Base-by-base conservation (phyloP, 208 protist species). In the Perkinsela sp. region DNA sequence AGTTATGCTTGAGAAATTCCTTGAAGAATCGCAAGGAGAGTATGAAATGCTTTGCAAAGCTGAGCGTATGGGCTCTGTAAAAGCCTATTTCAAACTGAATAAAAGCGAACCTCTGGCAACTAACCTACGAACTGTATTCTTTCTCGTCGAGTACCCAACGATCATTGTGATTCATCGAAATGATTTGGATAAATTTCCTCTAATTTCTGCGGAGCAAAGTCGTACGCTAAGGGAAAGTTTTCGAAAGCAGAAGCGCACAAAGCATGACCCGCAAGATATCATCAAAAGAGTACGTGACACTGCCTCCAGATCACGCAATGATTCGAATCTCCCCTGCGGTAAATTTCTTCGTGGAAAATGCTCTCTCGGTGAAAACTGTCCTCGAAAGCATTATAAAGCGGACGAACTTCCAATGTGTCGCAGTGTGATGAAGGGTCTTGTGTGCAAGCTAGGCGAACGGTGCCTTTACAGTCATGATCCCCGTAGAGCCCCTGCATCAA, bases 101-200 rank as follows among this genome's bases (percentile, higher is more conserved):
- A 74, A 77, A 0, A 67, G 73, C 28, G 68, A 77, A 22, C 88
- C 86, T 28, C 72, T 92, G 15, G 82, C 86, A 67, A 82, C 87
- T 48, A 80, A 76, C 40, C 67, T 92, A 32, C 83, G 86, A 28
- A 75, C 72, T 0, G 71, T 92, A 13, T 92, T 87, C 72, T 89
- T 88, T 67, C 75, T 92, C 1, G 89, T 80, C 67, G 86, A 92
- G 77, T 92, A 80, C 68, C 86, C 86, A 28, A 80, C 85, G 1
- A 83, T 92, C 66, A 70, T 80, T 1, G 80, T 92, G 1, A 72
- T 89, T 6, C 80, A 2, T 15, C 16, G 28, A 22, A 22, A 6
- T 22, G 40, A 57, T 22, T 22, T 57, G 13, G 6, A 22, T 57
- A 22, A 57, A n/a, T 57, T n/a, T 22, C 40, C 6, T 22, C 40